Evolutionary conservation across 1,139 yeast species (phyloP), one percentile per base, ranked within the genome.

Genomic region (Blastobotrys illinoisensis): DNA sequence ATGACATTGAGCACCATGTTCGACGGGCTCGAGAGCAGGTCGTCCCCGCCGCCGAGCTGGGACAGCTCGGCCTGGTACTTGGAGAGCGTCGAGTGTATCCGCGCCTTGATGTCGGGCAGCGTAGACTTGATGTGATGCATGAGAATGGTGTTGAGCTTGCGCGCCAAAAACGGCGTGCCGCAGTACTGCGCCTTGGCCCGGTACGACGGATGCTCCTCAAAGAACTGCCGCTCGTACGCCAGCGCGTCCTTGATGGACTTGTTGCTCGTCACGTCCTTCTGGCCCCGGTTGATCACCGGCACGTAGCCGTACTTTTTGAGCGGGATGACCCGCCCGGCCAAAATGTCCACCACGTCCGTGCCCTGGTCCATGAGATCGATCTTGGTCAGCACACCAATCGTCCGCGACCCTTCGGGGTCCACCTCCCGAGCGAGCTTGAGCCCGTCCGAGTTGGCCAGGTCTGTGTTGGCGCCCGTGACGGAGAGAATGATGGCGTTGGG

Each of bases 361-460:
- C 99, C 99, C 70, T 88, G 85, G 70, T 93, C 99, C 99, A 93
- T 93, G 66, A 93, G 80, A 71, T 93, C 99, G 51, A 93, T 96
- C 73, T 93, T 93, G 43, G 99, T 93, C 67, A 93, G 80, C 51
- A 93, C 99, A 74, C 99, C 99, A 66, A 93, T 89, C 40, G 99
- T 93, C 74, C 99, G 82, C 19, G 88, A 74, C 53, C 99, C 99
- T 73, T 93, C 98, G 9, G 99, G 99, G 67, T 93, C 99, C 50
- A 93, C 99, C 71, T 93, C 99, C 66, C 98, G 82, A 1, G 99
- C 99, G 63, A 93, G 79, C 71, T 93, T 91, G 67, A 93, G 81
- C 53, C 99, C 99, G 72, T 93, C 99, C 48, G 97, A 88, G 70
- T 93, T 93, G 58, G 99, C 99, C 76, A 93, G 81, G 79, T 93